phyloP scores from a whole-genome alignment of 73 alveolate species.

The Paramecium octaurelia region DNA sequence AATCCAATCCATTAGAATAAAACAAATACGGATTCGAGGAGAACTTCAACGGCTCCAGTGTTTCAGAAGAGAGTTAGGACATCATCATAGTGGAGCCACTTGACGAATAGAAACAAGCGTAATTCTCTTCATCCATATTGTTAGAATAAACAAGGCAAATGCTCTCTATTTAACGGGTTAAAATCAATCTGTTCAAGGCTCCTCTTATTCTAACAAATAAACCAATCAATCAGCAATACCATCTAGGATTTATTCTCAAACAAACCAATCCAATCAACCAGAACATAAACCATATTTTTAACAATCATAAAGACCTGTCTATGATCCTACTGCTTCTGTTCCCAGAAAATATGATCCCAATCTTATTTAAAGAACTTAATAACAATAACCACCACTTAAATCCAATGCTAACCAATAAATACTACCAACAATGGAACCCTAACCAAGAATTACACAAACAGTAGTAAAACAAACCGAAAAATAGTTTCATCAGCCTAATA shows the following conservation, averaged over 20 bases:
- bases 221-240: background rate
- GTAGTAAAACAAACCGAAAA: background rate
- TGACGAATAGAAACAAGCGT: background rate
- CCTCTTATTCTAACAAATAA: background rate
- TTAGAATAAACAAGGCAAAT: background rate
- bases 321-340: background rate
- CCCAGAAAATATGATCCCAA: background rate
- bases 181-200: background rate
- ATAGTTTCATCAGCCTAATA: background rate
- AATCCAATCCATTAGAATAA: background rate
- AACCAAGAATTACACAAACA: background rate
- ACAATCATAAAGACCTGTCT: background rate
- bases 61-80: background rate
- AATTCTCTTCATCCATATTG: background rate
- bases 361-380: background rate
- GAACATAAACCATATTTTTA: background rate
- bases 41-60: background rate
- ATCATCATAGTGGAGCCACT: background rate
- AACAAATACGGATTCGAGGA: background rate
- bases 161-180: background rate
- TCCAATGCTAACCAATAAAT: background rate
- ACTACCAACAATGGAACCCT: background rate
- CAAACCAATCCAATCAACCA: background rate
- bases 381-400: background rate
- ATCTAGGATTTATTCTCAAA: background rate